Base-by-base conservation (phyloP, 768 basidiomycete genomes). In the Tephrocybe sp. region DNA sequence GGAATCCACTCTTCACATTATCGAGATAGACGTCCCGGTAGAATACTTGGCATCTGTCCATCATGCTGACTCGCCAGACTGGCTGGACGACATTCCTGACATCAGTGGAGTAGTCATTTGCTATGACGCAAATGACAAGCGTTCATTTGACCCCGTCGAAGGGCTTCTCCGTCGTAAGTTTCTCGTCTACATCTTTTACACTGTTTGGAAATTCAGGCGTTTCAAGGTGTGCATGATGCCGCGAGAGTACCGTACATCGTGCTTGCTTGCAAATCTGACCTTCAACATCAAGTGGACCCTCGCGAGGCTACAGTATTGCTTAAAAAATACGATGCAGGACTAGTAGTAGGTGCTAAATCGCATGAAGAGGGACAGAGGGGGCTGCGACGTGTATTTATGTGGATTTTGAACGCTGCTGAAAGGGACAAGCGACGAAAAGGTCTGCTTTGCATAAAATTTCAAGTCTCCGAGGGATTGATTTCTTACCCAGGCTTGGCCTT, bases 201-300 rank as follows among this genome's bases (percentile, higher is more conserved):
- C 11, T 18, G 12, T 22, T 15, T 7, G 19, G 19, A 30, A 18
- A 42, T 54, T 31, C 23, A 51, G 19, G 25, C 53, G 58, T 40
- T 52, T 54, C 37, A 58, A 92, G 90, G 75, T 57, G 68, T 77
- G 50, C 85, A 81, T 65, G 71, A 69, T 58, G 70, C 74, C 44
- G 68, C 81, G 61, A 78, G 77, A 50, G 68, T 87, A 30, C 79
- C 88, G 8, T 69, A 79, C 21, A 75, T 95, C 38, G 87, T 92
- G 11, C 72, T 97, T 12, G 91, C 90, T 3, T 92, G 93, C 71
- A 97, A 97, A 65, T 84, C 85, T 4, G 90, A 95, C 61, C 69
- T 86, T 16, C 73, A 74, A 16, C 71, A 70, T 31, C 70, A 70
- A 33, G 72, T 91, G n/a, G 76, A 85, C 55, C 80, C 86, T 9